Evolutionary conservation across 2,329 filamentous ascomycete genomes (phyloP).

Genomic region (Nemania serpens): DNA sequence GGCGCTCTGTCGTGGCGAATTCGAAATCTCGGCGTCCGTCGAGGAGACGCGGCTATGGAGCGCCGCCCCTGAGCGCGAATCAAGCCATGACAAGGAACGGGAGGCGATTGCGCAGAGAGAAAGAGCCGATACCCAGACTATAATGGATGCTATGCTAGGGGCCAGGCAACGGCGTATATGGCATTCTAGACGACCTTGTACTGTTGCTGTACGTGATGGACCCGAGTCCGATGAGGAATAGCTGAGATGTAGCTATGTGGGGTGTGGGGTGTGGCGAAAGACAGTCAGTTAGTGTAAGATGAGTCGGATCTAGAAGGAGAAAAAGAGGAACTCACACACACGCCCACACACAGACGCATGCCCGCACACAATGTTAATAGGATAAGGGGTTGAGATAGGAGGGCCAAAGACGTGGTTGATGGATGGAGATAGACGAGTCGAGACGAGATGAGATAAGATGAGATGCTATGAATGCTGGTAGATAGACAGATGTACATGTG

Average conservation of each 20-base stretch:
- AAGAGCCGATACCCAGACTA: conserved; percentile 58
- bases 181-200: conserved; percentile 63
- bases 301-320: conserved; percentile 1
- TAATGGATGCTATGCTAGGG: conserved; percentile 64
- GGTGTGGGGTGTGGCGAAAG: neutral
- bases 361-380: too few relatives aligned
- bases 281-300: neutral
- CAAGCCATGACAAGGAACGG: neutral
- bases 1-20: conserved; percentile 77
- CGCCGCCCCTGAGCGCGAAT: conserved; percentile 25
- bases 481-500: too few relatives aligned
- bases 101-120: conserved; percentile 33
- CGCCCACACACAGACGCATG: too few relatives aligned
- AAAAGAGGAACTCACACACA: too few relatives aligned
- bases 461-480: neutral
- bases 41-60: conserved; percentile 73
- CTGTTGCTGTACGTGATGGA: conserved; percentile 58
- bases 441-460: conserved; percentile 14
- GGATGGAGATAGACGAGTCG: conserved; percentile 14
- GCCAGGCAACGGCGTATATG: conserved; percentile 66
- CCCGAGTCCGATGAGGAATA: conserved; percentile 16
- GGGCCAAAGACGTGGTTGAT: conserved; percentile 1
- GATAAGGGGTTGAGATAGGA: neutral
- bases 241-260: neutral
- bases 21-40: conserved; percentile 78